Conservation (phyloP, 805 yeast genomes). For the Metschnikowia lachancei region DNA sequence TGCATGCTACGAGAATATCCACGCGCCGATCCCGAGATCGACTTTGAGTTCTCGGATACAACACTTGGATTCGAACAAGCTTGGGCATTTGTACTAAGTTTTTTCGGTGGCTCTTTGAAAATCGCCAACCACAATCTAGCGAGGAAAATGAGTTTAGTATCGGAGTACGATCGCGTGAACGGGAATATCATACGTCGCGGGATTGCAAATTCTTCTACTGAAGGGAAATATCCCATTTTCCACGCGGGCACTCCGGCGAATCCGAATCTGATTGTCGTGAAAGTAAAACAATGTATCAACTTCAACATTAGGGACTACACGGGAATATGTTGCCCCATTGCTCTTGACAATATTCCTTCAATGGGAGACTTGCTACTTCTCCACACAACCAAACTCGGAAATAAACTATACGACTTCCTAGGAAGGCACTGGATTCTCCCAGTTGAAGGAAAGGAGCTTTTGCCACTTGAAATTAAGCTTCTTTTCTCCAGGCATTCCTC, state of each 20-base stretch:
- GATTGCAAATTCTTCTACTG: not conserved
- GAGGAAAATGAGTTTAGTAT: slow-evolving; percentile 5
- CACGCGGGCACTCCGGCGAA: slow-evolving; percentile 7
- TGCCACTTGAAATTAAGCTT: slow-evolving; percentile 37
- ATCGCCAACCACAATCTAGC: slow-evolving; percentile 5
- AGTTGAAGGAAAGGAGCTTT: slow-evolving; percentile 23
- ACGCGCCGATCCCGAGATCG: slow-evolving; percentile 33
- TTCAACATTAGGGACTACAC: slow-evolving; percentile 35
- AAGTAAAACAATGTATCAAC: slow-evolving; percentile 37
- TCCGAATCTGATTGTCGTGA: slow-evolving; percentile 19
- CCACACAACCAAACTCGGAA: slow-evolving; percentile 21
- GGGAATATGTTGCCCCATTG: slow-evolving; percentile 29
- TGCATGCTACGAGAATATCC: slow-evolving; percentile 44
- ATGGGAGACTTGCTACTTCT: slow-evolving; percentile 18
- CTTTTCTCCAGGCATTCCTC: slow-evolving; percentile 50
- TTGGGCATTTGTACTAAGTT: slow-evolving; percentile 39
- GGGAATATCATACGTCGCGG: slow-evolving; percentile 7
- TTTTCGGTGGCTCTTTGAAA: slow-evolving; percentile 19
- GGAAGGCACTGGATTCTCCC: slow-evolving; percentile 32
- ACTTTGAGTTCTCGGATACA: slow-evolving; percentile 40
- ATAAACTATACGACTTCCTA: slow-evolving; percentile 24
- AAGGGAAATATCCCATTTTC: slow-evolving; percentile 4
- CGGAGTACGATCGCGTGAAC: slow-evolving; percentile 10
- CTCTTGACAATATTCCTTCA: slow-evolving; percentile 16
- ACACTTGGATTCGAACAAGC: slow-evolving; percentile 54